Conservation (phyloP, 2,329 filamentous ascomycete species). For the Colletotrichum sp. region DNA sequence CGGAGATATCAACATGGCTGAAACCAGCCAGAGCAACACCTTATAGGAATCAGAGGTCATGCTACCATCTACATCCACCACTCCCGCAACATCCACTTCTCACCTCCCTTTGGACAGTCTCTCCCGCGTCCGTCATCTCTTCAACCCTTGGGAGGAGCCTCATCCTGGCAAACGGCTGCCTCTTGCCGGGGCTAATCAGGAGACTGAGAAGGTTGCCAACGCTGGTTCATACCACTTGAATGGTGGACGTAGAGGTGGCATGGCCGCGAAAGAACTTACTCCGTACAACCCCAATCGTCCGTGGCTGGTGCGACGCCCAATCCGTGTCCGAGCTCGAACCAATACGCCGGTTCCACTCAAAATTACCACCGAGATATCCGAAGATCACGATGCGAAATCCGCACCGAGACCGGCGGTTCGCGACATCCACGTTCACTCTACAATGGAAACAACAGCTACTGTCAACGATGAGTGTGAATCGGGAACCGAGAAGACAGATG, state of each 20-base stretch:
- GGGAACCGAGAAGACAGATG: background rate
- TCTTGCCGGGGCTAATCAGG: constrained; percentile 29
- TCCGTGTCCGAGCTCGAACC: constrained; percentile 28
- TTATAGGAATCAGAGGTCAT: constrained; percentile 67
- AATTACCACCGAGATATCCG: constrained; percentile 28
- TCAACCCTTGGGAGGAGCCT: constrained; percentile 46
- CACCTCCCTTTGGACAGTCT: constrained; percentile 21
- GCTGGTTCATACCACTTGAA: background rate
- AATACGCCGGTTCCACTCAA: constrained; percentile 32
- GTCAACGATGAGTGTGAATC: background rate
- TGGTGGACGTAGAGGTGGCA: constrained; percentile 39
- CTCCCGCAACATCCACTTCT: constrained; percentile 26
- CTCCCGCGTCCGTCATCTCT: constrained; percentile 21
- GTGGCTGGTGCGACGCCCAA: constrained; percentile 24
- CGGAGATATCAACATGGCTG: constrained; percentile 38
- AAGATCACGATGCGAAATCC: constrained; percentile 2
- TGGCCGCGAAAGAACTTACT: constrained; percentile 52
- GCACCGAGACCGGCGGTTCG: constrained; percentile 24
- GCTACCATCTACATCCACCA: constrained; percentile 49
- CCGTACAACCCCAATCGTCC: constrained; percentile 26
- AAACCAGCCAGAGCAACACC: constrained; percentile 38
- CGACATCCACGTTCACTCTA: background rate
- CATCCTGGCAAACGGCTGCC: constrained; percentile 49
- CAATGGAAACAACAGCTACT: background rate
- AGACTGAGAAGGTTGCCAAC: constrained; percentile 18